A percentile compares a stretch with the other conserved stretches of the same genome.
Conservation (phyloP, 768 basidiomycete species). For the Paxillus involutus region DNA sequence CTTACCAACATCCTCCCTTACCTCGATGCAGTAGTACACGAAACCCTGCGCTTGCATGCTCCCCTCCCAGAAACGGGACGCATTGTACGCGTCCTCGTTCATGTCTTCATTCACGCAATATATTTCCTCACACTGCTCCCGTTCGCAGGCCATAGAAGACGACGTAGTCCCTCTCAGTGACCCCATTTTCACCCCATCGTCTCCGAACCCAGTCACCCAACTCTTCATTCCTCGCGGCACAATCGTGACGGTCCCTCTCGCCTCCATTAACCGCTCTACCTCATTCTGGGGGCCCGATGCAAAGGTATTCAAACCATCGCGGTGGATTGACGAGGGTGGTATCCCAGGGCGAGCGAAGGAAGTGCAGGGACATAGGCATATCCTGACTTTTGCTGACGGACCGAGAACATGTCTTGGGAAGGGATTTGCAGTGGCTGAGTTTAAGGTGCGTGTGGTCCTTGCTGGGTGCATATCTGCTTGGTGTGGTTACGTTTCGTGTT, state of each 20-base stretch:
- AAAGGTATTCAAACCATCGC: constrained; percentile 57
- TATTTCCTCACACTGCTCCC: constrained; percentile 40
- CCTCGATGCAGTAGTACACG: constrained; percentile 52
- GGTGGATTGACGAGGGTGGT: constrained; percentile 51
- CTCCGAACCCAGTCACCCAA: too few relatives aligned
- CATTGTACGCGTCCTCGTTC: constrained; percentile 3
- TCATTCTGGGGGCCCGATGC: constrained; percentile 62
- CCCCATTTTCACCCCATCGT: constrained; percentile 26
- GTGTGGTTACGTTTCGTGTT: too few relatives aligned
- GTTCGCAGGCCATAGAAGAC: constrained; percentile 44
- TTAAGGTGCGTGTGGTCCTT: constrained; percentile 18
- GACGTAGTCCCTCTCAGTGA: constrained; percentile 59
- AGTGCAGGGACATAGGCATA: constrained; percentile 25
- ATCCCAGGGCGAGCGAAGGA: constrained; percentile 29
- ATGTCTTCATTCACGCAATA: not conserved
- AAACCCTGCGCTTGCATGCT: constrained; percentile 45
- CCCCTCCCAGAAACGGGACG: constrained; percentile 29
- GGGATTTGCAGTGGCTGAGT: constrained; percentile 25
- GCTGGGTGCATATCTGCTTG: too few relatives aligned
- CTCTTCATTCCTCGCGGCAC: constrained; percentile 50
- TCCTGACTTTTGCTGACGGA: constrained; percentile 30
- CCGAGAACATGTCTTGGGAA: constrained; percentile 29
- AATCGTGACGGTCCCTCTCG: constrained; percentile 41
- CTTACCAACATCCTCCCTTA: constrained; percentile 50
- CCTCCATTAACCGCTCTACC: constrained; percentile 48